Evolutionary conservation across 768 basidiomycete genomes (phyloP).

Genomic region (Tulasnella sp.): DNA sequence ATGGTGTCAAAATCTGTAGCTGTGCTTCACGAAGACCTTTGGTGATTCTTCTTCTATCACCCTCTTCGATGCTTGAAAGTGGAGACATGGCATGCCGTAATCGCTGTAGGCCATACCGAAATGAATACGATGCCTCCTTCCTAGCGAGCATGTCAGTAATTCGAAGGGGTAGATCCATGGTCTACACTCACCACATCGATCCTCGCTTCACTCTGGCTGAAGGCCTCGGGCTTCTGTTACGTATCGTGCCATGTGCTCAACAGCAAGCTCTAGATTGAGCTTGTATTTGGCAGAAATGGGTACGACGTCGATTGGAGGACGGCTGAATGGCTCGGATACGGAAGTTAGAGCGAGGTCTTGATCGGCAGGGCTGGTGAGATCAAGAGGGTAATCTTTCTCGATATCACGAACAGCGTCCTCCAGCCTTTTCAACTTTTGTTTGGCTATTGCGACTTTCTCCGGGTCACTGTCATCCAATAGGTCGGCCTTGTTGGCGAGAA

Average conservation of each 20-base stretch:
- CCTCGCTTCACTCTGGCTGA: too few relatives aligned
- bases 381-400: slow-evolving; percentile 19
- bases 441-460: slow-evolving; percentile 40
- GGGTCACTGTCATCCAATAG: slow-evolving; percentile 43
- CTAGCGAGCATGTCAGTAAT: too few relatives aligned
- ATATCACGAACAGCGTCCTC: slow-evolving; percentile 29
- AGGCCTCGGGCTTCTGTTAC: slow-evolving; percentile 37
- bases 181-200: too few relatives aligned
- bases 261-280: slow-evolving; percentile 62
- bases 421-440: slow-evolving; percentile 41
- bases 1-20: too few relatives aligned
- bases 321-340: too few relatives aligned
- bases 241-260: slow-evolving; percentile 53
- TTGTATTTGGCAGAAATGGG: slow-evolving; percentile 77
- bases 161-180: too few relatives aligned
- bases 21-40: too few relatives aligned
- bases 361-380: slow-evolving; percentile 12
- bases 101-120: too few relatives aligned
- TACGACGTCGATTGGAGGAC: slow-evolving; percentile 48
- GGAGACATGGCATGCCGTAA: too few relatives aligned
- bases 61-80: too few relatives aligned
- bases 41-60: too few relatives aligned
- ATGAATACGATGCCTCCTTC: too few relatives aligned
- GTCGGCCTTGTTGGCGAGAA: slow-evolving; percentile 94
- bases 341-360: slow-evolving; percentile 17